phyloP scores from a whole-genome alignment of 202 grass and related monocot genomes.

The Zizania palustris region DNA sequence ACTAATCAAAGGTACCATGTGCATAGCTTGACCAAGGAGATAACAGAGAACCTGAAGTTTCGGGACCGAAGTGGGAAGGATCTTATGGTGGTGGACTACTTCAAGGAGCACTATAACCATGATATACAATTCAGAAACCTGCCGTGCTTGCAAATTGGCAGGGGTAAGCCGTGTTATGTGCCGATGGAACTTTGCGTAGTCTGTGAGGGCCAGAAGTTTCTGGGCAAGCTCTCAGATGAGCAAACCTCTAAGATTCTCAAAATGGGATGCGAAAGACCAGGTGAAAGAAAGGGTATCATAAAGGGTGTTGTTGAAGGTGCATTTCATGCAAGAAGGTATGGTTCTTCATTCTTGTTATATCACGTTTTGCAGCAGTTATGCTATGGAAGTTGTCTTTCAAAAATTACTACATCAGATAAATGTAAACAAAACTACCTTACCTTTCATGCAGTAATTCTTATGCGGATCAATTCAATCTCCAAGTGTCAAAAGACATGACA shows the following conservation, averaged over 20 bases:
- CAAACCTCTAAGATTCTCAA: slow-evolving; percentile 83
- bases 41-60: slow-evolving; percentile 87
- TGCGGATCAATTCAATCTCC: slow-evolving; percentile 74
- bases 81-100: slow-evolving; percentile 84
- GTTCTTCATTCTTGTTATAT: slow-evolving; percentile 22
- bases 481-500: slow-evolving; percentile 88
- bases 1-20: slow-evolving; percentile 88
- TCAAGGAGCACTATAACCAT: slow-evolving; percentile 93
- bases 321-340: slow-evolving; percentile 71
- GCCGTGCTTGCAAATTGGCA: slow-evolving; percentile 93
- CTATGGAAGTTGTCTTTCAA: slow-evolving; percentile 18
- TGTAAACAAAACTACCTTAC: slow-evolving; percentile 34
- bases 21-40: slow-evolving; percentile 75
- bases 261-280: slow-evolving; percentile 87
- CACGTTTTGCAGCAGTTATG: slow-evolving; percentile 25
- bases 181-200: slow-evolving; percentile 95
- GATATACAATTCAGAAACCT: slow-evolving; percentile 96
- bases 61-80: slow-evolving; percentile 80
- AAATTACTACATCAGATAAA: slow-evolving; percentile 7
- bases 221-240: slow-evolving; percentile 93
- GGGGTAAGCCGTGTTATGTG: slow-evolving; percentile 91
- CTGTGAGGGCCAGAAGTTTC: slow-evolving; percentile 94
- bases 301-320: slow-evolving; percentile 66
- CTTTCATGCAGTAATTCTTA: slow-evolving; percentile 69
- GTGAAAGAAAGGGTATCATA: slow-evolving; percentile 88